A percentile compares a stretch with the other conserved stretches of the same genome.
phyloP scores from a whole-genome alignment of 805 yeast species.

The Lipomyces yamadae region DNA sequence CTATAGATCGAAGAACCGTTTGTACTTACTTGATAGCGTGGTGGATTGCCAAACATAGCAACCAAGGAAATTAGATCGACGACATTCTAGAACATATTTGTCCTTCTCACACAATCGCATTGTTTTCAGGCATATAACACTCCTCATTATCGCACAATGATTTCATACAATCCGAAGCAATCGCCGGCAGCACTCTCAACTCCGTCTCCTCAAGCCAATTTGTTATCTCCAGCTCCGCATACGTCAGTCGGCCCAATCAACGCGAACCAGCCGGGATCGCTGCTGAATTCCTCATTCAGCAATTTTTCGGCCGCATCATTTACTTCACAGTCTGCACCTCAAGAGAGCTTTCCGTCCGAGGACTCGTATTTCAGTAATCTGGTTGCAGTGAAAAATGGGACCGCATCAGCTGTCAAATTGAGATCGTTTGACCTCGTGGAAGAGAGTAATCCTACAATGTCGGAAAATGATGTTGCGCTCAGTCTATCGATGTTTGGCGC shows the following conservation, averaged over 20 bases:
- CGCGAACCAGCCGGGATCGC: constrained; percentile 2
- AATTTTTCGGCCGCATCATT: not conserved
- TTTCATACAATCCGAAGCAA: constrained; percentile 10
- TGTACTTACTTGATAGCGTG: not conserved
- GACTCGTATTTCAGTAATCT: constrained; percentile 29
- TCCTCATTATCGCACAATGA: not conserved
- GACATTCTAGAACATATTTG: not conserved
- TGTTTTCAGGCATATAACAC: not conserved
- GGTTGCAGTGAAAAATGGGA: constrained; percentile 29
- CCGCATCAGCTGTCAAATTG: constrained; percentile 44
- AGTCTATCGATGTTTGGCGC: constrained; percentile 57
- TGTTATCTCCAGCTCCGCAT: constrained; percentile 23
- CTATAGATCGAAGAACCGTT: not conserved
- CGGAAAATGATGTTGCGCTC: constrained; percentile 59
- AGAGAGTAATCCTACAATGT: constrained; percentile 56
- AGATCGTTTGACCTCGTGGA: constrained; percentile 64
- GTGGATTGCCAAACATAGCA: not conserved
- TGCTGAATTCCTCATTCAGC: constrained; percentile 3
- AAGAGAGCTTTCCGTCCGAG: constrained; percentile 7
- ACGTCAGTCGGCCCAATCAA: constrained; percentile 2
- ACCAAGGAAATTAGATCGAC: not conserved
- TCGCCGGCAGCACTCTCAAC: constrained; percentile 27
- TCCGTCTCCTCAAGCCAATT: constrained; percentile 23
- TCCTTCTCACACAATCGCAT: not conserved
- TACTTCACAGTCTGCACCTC: constrained; percentile 3